Base-by-base conservation (phyloP, 108 stramenopile genomes). In the Nitzschia sp. region DNA sequence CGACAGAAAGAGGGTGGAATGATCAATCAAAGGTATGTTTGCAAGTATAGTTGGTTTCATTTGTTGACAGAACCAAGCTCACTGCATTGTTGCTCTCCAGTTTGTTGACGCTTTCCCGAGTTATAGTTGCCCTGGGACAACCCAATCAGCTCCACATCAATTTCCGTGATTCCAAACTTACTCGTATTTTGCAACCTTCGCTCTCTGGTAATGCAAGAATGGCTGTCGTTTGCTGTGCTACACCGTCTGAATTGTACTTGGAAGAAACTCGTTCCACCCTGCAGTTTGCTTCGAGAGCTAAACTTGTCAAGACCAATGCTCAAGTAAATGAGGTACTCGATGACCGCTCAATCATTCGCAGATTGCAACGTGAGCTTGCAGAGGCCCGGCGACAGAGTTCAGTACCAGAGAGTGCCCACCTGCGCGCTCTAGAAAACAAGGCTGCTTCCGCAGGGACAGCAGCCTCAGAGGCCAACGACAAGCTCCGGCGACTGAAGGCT, bases 301-400 rank as follows among this genome's bases (percentile, higher is more conserved):
- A 99, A 83, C 95, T 98, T 53, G 98, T 99, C 75, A 99, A 99
- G 86, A 99, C 98, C 63, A 95, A 89, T 76, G 98, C 99, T 5
- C 80, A 96, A 70, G 95, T 99, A 41, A 99, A 99, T 71, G 97
- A 99, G 77, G 89, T 87, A 0, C 64, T 83, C n/a, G 86, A 87
- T 52, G 86, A 87, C 41, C 67, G 82, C 24, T 87, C 86, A 3
- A 67, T 87, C 44, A 83, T 87, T 57, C 58, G 69, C 37, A 43
- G 88, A 92, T 65, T 98, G 84, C 71, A 99, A 94, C 70, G 96
- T 83, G 79, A 97, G 92, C 60, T 97, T 82, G 97, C 90, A 83
- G 64, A 89, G 89, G 60, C 97, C 87, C 78, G 94, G 79, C 68
- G 95, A 88, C 74, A 95, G 81, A 21, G 86, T 85, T 70, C 95